Base-by-base conservation (phyloP, 2,329 filamentous ascomycete genomes). In the Arthroderma uncinatum region DNA sequence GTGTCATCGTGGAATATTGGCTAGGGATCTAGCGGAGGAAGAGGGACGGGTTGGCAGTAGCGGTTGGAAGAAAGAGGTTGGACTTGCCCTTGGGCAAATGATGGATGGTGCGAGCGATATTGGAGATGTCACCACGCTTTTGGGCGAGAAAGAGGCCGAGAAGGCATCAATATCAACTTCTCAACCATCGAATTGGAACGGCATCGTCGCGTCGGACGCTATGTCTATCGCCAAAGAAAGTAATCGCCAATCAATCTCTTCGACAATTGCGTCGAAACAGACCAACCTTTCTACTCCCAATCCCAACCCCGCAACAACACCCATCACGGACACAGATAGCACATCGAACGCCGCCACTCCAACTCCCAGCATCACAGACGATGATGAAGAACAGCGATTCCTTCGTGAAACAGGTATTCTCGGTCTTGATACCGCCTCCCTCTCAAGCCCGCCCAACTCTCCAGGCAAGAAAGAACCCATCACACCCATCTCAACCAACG, bases 1-100 rank as follows among this genome's bases (percentile, higher is more conserved):
- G 66, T 96, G 91, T 62, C 91, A 98, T 70, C 84, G 86, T 42
- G 92, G 96, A 65, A 91, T 97, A 59, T 75, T 98, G 19, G 77
- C 83, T 4, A 80, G 90, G 71, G 93, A 98, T 67, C 75, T 97
- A 7, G 86, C 92, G 56, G 89, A 95, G 63, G 91, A 95, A 61
- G 66, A 56, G 19, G 52, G 52, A 34, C 36, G 53, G 25, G 39
- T 62, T 56, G 55, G 47, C 48, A 37, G 16, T 44, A 39, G 37
- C 55, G 54, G 36, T 36, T 58, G 23, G 36, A 44, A 55, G 23
- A 54, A 21, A 25, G 23, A 61, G 9, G 50, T 53, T 4, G 33
- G 50, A 14, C 16, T 62, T 58, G 66, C 58, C 70, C 66, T 30
- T 72, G 66, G 60, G 57, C n/a, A 67, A 68, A 33, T 61, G 54